Conservation (phyloP, 192 early-diverging fungal genomes). For the Linnemannia elongata region DNA sequence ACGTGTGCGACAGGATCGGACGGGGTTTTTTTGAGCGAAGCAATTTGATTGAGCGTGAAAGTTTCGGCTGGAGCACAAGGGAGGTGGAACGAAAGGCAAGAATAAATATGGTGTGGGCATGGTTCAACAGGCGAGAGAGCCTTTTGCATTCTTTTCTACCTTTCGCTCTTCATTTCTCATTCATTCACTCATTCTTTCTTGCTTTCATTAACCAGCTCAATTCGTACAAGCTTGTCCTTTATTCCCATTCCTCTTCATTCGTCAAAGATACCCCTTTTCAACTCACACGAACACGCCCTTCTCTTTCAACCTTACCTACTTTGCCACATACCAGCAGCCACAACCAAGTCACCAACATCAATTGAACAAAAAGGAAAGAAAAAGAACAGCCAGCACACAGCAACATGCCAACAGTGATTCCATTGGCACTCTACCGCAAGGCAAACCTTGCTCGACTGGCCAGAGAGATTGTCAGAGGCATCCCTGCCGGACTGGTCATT, state of each 20-base stretch:
- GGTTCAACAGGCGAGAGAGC: neutral
- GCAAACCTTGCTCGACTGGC: slow-evolving; percentile 14
- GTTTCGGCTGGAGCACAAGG: slow-evolving; percentile 7
- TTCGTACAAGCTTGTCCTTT: neutral
- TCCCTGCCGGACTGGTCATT: slow-evolving; percentile 51
- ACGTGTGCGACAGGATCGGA: neutral
- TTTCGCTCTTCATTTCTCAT: neutral
- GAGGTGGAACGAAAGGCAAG: neutral
- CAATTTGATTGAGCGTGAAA: neutral
- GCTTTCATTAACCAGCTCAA: neutral
- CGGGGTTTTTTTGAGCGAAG: neutral
- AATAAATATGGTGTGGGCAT: neutral
- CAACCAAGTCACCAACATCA: neutral
- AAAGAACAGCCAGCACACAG: neutral
- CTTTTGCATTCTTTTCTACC: neutral
- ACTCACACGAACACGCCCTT: neutral
- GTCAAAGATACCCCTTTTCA: neutral
- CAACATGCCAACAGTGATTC: neutral
- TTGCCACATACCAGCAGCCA: neutral
- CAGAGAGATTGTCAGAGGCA: slow-evolving; percentile 38
- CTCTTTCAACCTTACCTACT: neutral
- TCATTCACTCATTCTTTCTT: slow-evolving; percentile 10
- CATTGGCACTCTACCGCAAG: slow-evolving; percentile 18
- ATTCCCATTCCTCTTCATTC: neutral
- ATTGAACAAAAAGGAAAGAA: neutral